A percentile compares a stretch with the other conserved stretches of the same genome.
phyloP scores from a whole-genome alignment of 2,329 filamentous ascomycete species.

The Coniochaeta sp. region DNA sequence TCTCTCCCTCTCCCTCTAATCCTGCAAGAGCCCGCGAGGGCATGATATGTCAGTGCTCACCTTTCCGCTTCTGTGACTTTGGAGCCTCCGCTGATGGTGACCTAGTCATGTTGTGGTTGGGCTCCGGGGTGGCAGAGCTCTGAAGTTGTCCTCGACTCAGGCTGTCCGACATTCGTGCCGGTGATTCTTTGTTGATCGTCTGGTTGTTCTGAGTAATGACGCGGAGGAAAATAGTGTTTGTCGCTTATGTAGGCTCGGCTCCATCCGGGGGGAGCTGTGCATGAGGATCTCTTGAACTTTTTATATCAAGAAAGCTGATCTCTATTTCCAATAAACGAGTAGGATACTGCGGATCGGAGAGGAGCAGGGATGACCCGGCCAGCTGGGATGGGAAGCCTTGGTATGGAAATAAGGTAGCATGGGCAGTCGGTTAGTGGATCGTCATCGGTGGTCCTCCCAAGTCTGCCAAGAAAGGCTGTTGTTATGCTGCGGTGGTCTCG shows the following conservation, averaged over 20 bases:
- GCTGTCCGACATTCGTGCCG: neutral
- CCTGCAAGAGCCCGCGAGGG: too few species aligned
- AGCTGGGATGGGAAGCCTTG: neutral
- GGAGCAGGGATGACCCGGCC: neutral
- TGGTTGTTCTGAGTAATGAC: neutral
- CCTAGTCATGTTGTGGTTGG: neutral
- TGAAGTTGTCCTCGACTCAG: neutral
- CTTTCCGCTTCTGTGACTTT: constrained; percentile 2
- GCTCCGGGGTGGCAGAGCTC: neutral
- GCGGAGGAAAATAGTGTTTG: neutral
- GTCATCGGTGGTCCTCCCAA: neutral
- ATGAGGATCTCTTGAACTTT: neutral
- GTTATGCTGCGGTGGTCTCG: too few species aligned
- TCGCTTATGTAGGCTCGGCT: neutral
- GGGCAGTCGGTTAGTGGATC: neutral
- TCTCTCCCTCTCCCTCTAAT: too few species aligned
- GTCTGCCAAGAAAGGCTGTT: too few species aligned
- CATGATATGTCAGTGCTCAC: too few species aligned
- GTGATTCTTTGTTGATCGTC: neutral
- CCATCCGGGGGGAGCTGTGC: neutral
- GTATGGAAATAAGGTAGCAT: neutral
- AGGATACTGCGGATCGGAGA: neutral
- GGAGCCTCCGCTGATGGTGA: neutral
- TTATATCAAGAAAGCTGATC: neutral
- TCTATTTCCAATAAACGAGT: neutral